Percentiles rank a stretch among this genome's conserved stretches.
These are phyloP conservation scores for Phytophthora cactorum DNA, from an alignment of 352 stramenopile species.

Conservation along the genomic window DNA sequence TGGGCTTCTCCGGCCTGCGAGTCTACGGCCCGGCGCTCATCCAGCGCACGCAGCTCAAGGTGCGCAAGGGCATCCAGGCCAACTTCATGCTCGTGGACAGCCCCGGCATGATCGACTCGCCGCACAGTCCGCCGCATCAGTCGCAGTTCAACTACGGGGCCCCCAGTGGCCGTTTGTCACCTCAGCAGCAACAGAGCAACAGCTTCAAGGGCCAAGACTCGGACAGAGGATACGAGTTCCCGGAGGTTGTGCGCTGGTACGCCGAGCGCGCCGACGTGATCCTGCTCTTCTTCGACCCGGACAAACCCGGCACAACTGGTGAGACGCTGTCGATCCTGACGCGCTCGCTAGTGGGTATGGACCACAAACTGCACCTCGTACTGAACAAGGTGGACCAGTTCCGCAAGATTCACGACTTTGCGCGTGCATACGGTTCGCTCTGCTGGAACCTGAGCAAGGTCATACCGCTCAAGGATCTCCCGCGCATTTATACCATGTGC, in stretches of 20 bases:
- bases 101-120: conserved; percentile 99
- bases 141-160: conserved; percentile 55
- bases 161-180: conserved; percentile 35
- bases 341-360: conserved; percentile 96
- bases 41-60: conserved; percentile 98
- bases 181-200: conserved; percentile 37
- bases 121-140: conserved; percentile 71
- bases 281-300: conserved; percentile 99
- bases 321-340: conserved; percentile 99
- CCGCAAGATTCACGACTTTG: conserved; percentile 99
- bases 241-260: conserved; percentile 97
- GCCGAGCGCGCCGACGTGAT: conserved; percentile 99
- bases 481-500: conserved; percentile 99
- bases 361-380: conserved; percentile 99
- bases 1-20: conserved; percentile 96
- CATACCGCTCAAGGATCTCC: conserved; percentile 99
- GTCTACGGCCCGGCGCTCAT: conserved; percentile 97
- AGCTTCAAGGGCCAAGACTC: conserved; percentile 56
- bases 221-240: conserved; percentile 98
- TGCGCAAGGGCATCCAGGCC: conserved; percentile 92
- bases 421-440: conserved; percentile 97
- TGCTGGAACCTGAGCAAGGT: conserved; percentile 99
- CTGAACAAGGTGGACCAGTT: conserved; percentile 99
- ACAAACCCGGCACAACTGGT: conserved; percentile 99
- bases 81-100: conserved; percentile 99